Percentiles rank a stretch among this genome's conserved stretches.
Evolutionary conservation across 345 rosid species (phyloP).

Genomic region (Clausena lansium): DNA sequence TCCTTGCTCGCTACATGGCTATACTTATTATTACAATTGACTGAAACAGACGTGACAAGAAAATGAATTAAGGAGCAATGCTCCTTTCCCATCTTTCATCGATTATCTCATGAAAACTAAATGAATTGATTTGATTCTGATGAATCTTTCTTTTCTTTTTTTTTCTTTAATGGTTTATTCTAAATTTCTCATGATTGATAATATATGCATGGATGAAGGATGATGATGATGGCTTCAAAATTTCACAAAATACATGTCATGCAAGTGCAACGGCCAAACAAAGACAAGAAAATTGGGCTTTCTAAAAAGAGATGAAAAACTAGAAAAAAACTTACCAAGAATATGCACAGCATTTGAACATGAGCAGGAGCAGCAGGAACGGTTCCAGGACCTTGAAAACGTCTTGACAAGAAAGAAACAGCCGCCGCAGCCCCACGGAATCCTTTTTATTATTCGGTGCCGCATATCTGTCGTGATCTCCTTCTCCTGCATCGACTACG

Average conservation of each 20-base stretch:
- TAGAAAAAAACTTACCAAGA: slow-evolving; percentile 42
- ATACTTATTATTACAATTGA: too few relatives aligned
- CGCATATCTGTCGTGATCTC: not conserved
- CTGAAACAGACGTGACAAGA: too few relatives aligned
- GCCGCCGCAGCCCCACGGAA: slow-evolving; percentile 39
- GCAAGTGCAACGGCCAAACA: not conserved
- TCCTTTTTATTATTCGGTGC: not conserved
- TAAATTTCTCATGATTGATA: too few relatives aligned
- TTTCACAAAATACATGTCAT: not conserved
- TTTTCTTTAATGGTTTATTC: too few relatives aligned
- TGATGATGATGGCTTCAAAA: too few relatives aligned
- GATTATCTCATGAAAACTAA: too few relatives aligned
- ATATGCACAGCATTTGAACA: slow-evolving; percentile 40
- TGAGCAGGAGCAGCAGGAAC: slow-evolving; percentile 50
- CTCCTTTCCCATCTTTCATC: too few relatives aligned
- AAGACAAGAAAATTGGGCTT: not conserved
- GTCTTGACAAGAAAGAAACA: slow-evolving; percentile 42
- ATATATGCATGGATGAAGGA: too few relatives aligned
- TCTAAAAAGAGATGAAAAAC: not conserved
- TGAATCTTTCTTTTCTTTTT: too few relatives aligned
- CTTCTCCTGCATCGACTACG: not conserved
- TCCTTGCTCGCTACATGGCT: too few relatives aligned
- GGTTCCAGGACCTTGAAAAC: slow-evolving; percentile 55
- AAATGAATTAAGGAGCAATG: too few relatives aligned
- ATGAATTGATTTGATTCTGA: too few relatives aligned